Base-by-base conservation (phyloP, 306 rosid genomes). In the Cicer arietinum region DNA sequence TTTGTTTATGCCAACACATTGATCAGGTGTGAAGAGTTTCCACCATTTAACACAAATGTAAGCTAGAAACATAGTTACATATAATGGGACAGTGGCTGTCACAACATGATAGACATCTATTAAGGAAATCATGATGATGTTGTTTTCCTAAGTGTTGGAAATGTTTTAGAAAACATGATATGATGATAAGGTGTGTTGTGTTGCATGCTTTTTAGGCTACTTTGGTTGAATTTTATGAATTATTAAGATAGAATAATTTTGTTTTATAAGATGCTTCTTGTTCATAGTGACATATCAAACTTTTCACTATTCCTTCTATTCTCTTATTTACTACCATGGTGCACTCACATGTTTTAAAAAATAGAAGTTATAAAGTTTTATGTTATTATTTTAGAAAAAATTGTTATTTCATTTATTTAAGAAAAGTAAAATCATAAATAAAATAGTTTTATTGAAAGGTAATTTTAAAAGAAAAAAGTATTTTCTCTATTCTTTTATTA, bases 21-120 rank as follows among this genome's bases (percentile, higher is more conserved):
- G 99, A 45, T 94, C 97, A 4, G 95, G 90, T 1, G 95, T 90
- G 87, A 92, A 94, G 47, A 94, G 87, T 80, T 92, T 92, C 93
- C 93, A 92, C 96, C 97, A 92, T 82, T 86, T 90, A 20, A 94
- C 95, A 8, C 96, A 94, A 67, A 88, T 67, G 77, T 86, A 94
- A 45, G 99, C 99, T 75, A 94, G 78, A 10, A 87, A 69, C 97
- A 94, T 90, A 73, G 97, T 89, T 6, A 89, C 90, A 61, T 92
- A 94, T 65, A 94, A 68, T 58, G 99, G 97, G 51, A 92, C 88
- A 53, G 96, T 94, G 75, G 99, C 96, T 78, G 85, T 78, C 40
- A 92, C 86, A 20, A 94, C 95, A 84, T 90, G 93, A 58, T 89
- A 90, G 40, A 84, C 90, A 84, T 94, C 97, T 7, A 60, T 53